Conservation (phyloP, 345 rosid genomes). For the Lenwebbia sp. region DNA sequence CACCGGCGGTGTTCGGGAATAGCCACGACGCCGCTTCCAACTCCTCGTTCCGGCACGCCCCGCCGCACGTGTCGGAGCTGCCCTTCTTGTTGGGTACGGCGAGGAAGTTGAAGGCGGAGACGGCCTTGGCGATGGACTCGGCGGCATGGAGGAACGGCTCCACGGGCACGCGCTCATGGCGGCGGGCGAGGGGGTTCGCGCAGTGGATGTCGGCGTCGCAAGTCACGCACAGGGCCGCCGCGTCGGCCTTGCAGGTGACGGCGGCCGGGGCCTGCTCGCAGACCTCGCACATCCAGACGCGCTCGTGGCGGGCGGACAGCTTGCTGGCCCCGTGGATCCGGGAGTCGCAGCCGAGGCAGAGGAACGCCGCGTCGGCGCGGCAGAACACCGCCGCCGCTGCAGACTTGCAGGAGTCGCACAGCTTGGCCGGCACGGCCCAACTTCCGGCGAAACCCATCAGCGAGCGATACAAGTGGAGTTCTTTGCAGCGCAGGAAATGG, state of each 20-base stretch:
- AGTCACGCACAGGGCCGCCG: constrained; percentile 71
- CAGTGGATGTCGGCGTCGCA: constrained; percentile 93
- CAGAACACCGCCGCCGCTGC: constrained; percentile 60
- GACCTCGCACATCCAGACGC: constrained; percentile 73
- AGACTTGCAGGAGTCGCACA: constrained; percentile 72
- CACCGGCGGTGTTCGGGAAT: constrained; percentile 6
- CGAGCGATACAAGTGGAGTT: background rate
- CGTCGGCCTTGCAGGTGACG: constrained; percentile 94
- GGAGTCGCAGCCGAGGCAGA: constrained; percentile 55
- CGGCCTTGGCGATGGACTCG: constrained; percentile 20
- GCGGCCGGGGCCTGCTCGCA: constrained; percentile 96
- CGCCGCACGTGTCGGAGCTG: constrained; percentile 7
- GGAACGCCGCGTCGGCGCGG: constrained; percentile 62
- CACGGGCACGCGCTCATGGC: constrained; percentile 78
- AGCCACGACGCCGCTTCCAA: constrained; percentile 24
- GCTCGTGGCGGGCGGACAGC: constrained; percentile 51
- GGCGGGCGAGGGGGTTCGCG: constrained; percentile 79
- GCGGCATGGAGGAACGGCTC: constrained; percentile 53
- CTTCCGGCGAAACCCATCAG: constrained; percentile 23
- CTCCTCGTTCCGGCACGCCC: constrained; percentile 15
- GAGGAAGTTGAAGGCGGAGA: constrained; percentile 29
- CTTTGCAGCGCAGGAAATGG: background rate
- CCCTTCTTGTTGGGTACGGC: constrained; percentile 1
- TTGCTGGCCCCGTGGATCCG: constrained; percentile 45
- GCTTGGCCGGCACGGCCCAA: constrained; percentile 50